These are phyloP conservation scores for Centrapalus pauciflorus DNA, from an alignment of 129 eudicot genomes.

Conservation along the genomic window DNA sequence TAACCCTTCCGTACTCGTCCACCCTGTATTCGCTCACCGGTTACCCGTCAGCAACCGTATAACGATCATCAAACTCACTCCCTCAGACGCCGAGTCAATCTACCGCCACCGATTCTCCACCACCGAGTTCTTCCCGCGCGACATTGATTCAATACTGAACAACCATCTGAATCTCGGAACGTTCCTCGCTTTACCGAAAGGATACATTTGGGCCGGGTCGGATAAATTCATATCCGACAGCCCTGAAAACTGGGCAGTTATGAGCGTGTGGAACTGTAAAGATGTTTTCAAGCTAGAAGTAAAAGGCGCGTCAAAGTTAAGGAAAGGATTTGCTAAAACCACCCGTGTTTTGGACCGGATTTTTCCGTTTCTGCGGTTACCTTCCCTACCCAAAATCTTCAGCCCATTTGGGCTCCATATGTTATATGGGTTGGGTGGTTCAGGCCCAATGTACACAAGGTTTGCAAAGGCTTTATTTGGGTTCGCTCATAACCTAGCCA, in stretches of 20 bases:
- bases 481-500: conserved; percentile 75
- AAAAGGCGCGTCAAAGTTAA: conserved; percentile 69
- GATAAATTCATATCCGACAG: conserved; percentile 43
- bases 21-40: conserved; percentile 86
- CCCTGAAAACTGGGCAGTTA: conserved; percentile 83
- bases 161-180: conserved; percentile 72
- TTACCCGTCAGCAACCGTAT: conserved; percentile 34
- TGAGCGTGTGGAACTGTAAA: conserved; percentile 86
- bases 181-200: conserved; percentile 57
- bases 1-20: conserved; percentile 82
- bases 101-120: conserved; percentile 80
- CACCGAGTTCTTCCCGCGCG: conserved; percentile 93
- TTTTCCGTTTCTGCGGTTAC: conserved; percentile 64
- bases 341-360: conserved; percentile 79
- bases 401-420: conserved; percentile 93
- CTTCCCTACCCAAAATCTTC: conserved; percentile 80
- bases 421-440: conserved; percentile 87
- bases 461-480: conserved; percentile 51
- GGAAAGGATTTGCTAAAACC: conserved; percentile 52
- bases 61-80: conserved; percentile 37
- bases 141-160: conserved; percentile 66
- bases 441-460: conserved; percentile 63
- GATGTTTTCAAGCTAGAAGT: conserved; percentile 74
- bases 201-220: conserved; percentile 42
- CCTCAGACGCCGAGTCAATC: conserved; percentile 64